Conservation (phyloP, 257 asterid genomes). For the Nyctanthes arbortristis region DNA sequence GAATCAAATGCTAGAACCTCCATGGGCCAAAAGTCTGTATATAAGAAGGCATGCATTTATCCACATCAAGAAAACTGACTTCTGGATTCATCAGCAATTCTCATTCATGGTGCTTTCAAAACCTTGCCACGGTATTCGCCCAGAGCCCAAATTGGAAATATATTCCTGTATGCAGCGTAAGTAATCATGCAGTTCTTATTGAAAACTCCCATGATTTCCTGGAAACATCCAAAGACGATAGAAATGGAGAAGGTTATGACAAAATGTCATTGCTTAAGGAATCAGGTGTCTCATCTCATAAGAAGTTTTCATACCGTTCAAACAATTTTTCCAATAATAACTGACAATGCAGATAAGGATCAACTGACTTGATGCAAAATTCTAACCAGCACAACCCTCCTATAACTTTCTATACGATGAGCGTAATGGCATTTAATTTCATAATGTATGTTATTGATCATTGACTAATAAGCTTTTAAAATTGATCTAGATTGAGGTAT, state of each 20-base stretch:
- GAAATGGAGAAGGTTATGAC: background rate
- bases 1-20: constrained; percentile 6
- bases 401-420: background rate
- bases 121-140: constrained; percentile 70
- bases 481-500: background rate
- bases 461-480: background rate
- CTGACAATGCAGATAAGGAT: background rate
- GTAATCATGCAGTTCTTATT: constrained; percentile 89
- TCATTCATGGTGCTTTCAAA: constrained; percentile 41
- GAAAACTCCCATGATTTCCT: constrained; percentile 96
- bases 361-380: background rate
- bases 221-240: constrained; percentile 9
- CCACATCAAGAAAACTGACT: constrained; percentile 17
- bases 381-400: background rate
- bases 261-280: background rate
- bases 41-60: background rate
- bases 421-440: background rate
- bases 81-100: constrained; percentile 14
- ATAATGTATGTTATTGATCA: background rate
- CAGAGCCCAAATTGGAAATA: constrained; percentile 95
- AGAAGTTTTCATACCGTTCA: background rate
- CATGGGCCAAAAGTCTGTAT: background rate
- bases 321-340: background rate
- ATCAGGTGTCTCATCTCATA: background rate
- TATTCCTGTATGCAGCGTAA: constrained; percentile 85